phyloP scores from a whole-genome alignment of 2,329 filamentous ascomycete genomes.

The Sporothrix sp. region DNA sequence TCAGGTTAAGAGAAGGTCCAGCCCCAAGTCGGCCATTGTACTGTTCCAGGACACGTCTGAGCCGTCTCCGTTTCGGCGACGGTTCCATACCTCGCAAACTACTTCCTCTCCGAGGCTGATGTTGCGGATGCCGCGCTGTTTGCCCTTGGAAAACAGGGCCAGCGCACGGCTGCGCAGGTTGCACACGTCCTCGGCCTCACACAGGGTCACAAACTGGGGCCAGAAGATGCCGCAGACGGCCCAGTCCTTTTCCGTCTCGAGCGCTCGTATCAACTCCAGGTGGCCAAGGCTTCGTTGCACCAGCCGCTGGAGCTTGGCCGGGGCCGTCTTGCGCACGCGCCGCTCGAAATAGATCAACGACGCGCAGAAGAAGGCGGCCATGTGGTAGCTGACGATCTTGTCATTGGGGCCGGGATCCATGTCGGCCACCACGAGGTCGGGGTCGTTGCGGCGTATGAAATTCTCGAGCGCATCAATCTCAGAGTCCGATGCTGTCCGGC shows the following conservation, averaged over 20 bases:
- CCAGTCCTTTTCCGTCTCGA: background rate
- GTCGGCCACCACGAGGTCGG: background rate
- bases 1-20: background rate
- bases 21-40: background rate
- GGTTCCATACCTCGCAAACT: background rate
- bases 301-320: background rate
- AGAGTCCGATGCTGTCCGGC: background rate
- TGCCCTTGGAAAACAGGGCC: background rate
- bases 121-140: background rate
- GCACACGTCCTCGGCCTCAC: background rate
- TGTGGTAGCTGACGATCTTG: background rate
- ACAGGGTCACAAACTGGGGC: background rate
- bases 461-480: background rate
- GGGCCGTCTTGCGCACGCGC: background rate
- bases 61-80: background rate
- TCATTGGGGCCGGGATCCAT: background rate
- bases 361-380: background rate
- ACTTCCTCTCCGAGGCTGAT: background rate
- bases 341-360: background rate
- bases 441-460: background rate
- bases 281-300: slow-evolving; percentile 2
- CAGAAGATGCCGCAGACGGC: background rate
- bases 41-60: background rate
- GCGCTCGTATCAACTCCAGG: background rate
- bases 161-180: background rate